Percentiles rank a stretch among this genome's conserved stretches.
Evolutionary conservation across 495 filamentous ascomycete genomes (phyloP).

Genomic region (Xylaria castorea): DNA sequence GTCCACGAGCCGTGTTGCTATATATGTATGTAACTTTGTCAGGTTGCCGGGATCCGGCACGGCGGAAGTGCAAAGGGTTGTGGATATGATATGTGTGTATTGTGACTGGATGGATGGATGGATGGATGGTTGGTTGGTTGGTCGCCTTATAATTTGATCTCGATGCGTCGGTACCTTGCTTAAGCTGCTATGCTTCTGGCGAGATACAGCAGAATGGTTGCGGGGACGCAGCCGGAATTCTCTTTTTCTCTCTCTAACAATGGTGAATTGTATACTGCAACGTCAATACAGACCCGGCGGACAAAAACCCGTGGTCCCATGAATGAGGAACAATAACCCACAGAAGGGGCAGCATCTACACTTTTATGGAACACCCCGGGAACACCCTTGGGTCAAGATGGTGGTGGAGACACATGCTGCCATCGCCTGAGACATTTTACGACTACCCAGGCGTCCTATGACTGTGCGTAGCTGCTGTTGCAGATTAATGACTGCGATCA

Average conservation of each 20-base stretch:
- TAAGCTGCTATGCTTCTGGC: background rate
- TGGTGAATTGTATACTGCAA: background rate
- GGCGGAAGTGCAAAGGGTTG: background rate
- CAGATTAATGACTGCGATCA: constrained; percentile 8
- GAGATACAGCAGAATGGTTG: background rate
- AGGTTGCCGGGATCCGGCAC: background rate
- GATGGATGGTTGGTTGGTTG: background rate
- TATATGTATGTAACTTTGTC: background rate
- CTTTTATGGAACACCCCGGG: background rate
- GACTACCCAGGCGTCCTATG: constrained; percentile 3
- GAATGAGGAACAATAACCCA: background rate
- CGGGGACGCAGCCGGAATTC: background rate
- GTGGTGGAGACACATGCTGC: background rate
- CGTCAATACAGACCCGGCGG: background rate
- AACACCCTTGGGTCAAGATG: too few species aligned
- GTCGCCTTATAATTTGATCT: background rate
- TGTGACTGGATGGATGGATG: background rate
- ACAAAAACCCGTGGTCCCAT: background rate
- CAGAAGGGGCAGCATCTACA: background rate
- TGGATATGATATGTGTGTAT: too few species aligned
- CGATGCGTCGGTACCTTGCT: constrained; percentile 7
- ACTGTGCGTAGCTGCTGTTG: background rate
- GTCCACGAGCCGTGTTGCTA: background rate
- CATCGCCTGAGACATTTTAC: background rate
- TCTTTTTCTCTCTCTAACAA: background rate